phyloP scores from a whole-genome alignment of 306 rosid species.

The Cyamopsis tetragonoloba region DNA sequence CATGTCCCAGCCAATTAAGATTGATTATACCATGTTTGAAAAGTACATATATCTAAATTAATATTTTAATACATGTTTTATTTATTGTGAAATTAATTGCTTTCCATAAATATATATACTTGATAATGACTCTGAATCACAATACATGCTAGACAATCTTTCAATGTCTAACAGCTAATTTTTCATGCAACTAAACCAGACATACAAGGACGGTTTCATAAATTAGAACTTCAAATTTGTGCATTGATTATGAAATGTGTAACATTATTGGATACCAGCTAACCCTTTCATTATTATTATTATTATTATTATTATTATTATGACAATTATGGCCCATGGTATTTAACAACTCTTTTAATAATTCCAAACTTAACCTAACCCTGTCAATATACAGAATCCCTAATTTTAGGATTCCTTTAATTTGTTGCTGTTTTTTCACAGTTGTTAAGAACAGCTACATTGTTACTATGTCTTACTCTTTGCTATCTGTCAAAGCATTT shows the following conservation, averaged over 20 bases:
- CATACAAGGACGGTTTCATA: background rate
- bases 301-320: background rate
- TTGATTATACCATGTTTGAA: background rate
- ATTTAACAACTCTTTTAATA: background rate
- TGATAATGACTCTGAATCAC: slow-evolving; percentile 7
- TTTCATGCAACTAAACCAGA: background rate
- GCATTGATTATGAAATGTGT: slow-evolving; percentile 1
- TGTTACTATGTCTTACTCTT: background rate
- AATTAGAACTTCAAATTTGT: background rate
- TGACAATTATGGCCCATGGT: background rate
- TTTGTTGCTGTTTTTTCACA: background rate
- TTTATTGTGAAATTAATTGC: background rate
- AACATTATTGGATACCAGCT: slow-evolving; percentile 29
- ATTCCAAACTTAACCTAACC: slow-evolving; percentile 25
- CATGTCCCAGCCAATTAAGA: background rate
- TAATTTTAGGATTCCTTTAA: slow-evolving; percentile 42
- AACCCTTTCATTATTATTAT: slow-evolving; percentile 5
- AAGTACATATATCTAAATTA: background rate
- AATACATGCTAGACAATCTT: slow-evolving; percentile 18
- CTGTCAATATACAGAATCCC: slow-evolving; percentile 28
- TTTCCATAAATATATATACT: background rate
- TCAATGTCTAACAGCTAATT: slow-evolving; percentile 10
- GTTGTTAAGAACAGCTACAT: background rate
- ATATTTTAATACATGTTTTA: background rate
- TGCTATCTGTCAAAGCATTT: background rate